These are phyloP conservation scores for Nemania sp. DNA, from an alignment of 2,329 filamentous ascomycete genomes.

Conservation along the genomic window DNA sequence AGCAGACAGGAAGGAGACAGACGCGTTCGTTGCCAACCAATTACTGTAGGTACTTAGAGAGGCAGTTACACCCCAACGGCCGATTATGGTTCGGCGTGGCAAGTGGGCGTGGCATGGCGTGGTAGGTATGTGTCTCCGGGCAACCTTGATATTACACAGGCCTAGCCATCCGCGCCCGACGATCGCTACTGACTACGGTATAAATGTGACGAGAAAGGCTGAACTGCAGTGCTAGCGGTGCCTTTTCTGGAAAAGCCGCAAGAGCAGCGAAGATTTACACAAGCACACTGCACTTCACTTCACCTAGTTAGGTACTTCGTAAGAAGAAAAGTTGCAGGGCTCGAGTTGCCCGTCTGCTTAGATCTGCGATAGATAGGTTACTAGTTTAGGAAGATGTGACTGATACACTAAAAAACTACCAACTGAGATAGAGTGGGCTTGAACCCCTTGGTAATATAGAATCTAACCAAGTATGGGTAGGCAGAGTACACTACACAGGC, in stretches of 20 bases:
- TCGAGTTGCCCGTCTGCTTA: background rate
- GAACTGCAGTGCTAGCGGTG: slow-evolving; percentile 7
- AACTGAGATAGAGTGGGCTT: no score
- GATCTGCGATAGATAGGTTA: no score
- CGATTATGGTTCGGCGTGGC: slow-evolving; percentile 14
- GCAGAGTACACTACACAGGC: background rate
- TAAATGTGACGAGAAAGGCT: slow-evolving; percentile 21
- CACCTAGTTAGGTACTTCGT: no score
- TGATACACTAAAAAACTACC: no score
- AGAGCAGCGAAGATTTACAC: background rate
- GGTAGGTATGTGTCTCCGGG: no score
- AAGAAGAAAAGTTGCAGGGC: background rate
- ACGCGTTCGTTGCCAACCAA: slow-evolving; percentile 12
- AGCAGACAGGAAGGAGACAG: slow-evolving; percentile 6
- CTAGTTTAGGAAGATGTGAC: no score
- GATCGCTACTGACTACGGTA: slow-evolving; percentile 8
- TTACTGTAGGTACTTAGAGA: no score
- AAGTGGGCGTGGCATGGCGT: slow-evolving; percentile 5
- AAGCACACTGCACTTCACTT: no score
- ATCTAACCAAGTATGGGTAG: background rate
- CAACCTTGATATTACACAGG: slow-evolving; percentile 3
- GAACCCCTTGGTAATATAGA: no score
- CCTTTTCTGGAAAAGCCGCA: background rate
- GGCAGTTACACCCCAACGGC: slow-evolving; percentile 20
- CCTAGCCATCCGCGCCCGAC: slow-evolving; percentile 8